Evolutionary conservation across 2,329 filamentous ascomycete genomes (phyloP).

Genomic region (Incumbomyces lentus): DNA sequence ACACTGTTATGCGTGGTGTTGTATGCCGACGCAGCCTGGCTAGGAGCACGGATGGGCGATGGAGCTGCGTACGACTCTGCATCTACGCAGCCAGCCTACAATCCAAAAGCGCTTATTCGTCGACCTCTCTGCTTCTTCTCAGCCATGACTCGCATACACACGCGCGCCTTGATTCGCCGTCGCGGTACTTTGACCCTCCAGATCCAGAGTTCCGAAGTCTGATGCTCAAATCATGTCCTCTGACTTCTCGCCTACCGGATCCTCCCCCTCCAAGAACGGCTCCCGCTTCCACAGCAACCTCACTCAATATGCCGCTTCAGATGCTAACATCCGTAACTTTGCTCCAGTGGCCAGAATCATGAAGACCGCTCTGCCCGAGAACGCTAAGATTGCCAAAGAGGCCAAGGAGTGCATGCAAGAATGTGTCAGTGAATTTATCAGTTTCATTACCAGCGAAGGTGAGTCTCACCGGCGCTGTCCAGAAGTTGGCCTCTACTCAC

Average conservation of each 20-base stretch:
- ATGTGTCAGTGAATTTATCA: conserved; percentile 99
- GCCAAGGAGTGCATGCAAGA: conserved; percentile 99
- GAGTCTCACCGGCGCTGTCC: conserved; percentile 29
- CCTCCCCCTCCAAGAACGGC: conserved; percentile 29
- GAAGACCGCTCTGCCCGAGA: conserved; percentile 94
- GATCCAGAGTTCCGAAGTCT: conserved; percentile 9
- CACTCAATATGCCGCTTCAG: conserved; percentile 39
- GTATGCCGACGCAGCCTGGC: conserved; percentile 2
- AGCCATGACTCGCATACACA: conserved; percentile 8
- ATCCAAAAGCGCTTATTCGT: conserved; percentile 7
- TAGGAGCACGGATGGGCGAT: conserved; percentile 2
- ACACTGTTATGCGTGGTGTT: conserved; percentile 18
- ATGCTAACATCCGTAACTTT: conserved; percentile 93
- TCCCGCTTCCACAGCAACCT: conserved; percentile 32
- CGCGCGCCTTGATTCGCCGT: conserved; percentile 4
- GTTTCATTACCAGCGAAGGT: conserved; percentile 99
- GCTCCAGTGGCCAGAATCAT: conserved; percentile 96
- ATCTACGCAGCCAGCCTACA: conserved; percentile 4
- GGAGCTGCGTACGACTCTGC: conserved; percentile 4
- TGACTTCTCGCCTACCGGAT: conserved; percentile 13
- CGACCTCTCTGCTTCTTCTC: conserved; percentile 7
- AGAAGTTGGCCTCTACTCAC: conserved; percentile 13
- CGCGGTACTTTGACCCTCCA: conserved; percentile 21
- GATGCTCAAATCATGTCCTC: conserved; percentile 18
- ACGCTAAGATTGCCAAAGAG: conserved; percentile 98